Conservation (phyloP, 805 yeast genomes). For the Candida cerambycidarum region DNA sequence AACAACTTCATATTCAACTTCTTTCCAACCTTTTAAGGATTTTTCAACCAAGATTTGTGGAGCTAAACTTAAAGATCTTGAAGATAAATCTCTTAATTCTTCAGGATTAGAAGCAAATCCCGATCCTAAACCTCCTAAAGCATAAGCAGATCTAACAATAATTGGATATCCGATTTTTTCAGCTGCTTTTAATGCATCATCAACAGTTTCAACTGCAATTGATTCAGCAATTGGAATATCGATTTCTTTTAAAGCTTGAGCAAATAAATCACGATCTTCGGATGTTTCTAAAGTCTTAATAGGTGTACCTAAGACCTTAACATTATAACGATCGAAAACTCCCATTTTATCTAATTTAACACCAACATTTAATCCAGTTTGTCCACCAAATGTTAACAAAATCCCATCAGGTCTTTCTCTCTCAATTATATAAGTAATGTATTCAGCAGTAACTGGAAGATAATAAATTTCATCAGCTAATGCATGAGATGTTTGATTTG, state of each 20-base stretch:
- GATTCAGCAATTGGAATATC: slow-evolving; percentile 96
- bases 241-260: slow-evolving; percentile 92
- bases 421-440: slow-evolving; percentile 91
- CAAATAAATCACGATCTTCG: slow-evolving; percentile 96
- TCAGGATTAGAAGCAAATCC: slow-evolving; percentile 91
- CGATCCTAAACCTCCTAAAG: slow-evolving; percentile 96
- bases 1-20: slow-evolving; percentile 97
- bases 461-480: slow-evolving; percentile 97
- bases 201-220: slow-evolving; percentile 74
- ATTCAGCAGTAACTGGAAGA: slow-evolving; percentile 96
- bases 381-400: slow-evolving; percentile 97
- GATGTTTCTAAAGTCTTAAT: slow-evolving; percentile 95
- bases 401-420: slow-evolving; percentile 97
- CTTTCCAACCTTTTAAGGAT: slow-evolving; percentile 99
- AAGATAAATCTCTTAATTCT: slow-evolving; percentile 81
- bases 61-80: slow-evolving; percentile 84
- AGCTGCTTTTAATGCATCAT: slow-evolving; percentile 84
- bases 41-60: slow-evolving; percentile 95
- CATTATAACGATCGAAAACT: slow-evolving; percentile 89
- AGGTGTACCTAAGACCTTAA: slow-evolving; percentile 93
- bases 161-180: slow-evolving; percentile 90
- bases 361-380: slow-evolving; percentile 96
- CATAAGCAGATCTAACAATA: slow-evolving; percentile 95
- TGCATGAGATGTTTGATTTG: slow-evolving; percentile 97
- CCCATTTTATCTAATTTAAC: slow-evolving; percentile 90